Percentiles rank a stretch among this genome's conserved stretches.
Conservation (phyloP, 1,284 basidiomycete genomes). For the Chondrostereum purpureum region DNA sequence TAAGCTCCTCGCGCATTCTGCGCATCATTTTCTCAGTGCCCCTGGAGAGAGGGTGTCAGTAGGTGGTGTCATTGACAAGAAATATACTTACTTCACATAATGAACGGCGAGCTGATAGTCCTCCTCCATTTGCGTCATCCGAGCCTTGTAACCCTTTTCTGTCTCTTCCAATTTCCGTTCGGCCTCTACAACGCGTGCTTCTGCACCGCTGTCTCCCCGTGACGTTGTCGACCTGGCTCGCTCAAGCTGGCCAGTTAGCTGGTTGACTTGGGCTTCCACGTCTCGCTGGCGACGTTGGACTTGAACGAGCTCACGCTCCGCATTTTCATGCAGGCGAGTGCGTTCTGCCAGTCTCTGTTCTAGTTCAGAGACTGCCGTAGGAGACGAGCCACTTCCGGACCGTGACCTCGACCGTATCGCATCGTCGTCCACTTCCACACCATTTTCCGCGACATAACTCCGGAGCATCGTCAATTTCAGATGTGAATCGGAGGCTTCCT, state of each 20-base stretch:
- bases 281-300: conserved; percentile 63
- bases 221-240: conserved; percentile 46
- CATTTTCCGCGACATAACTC: conserved; percentile 85
- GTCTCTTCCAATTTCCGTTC: conserved; percentile 76
- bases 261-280: conserved; percentile 61
- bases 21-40: conserved; percentile 99
- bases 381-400: conserved; percentile 37
- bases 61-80: no score
- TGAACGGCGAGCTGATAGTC: conserved; percentile 93
- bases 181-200: conserved; percentile 56
- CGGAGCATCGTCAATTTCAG: conserved; percentile 79
- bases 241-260: conserved; percentile 63
- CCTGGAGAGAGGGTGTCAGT: conserved; percentile 50
- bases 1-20: conserved; percentile 91
- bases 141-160: conserved; percentile 69
- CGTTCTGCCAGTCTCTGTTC: conserved; percentile 72
- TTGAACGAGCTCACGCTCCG: conserved; percentile 65
- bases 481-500: conserved; percentile 67
- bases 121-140: conserved; percentile 83
- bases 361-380: conserved; percentile 57
- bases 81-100: conserved; percentile 80
- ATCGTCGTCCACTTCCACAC: conserved; percentile 70
- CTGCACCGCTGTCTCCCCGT: conserved; percentile 31
- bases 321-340: conserved; percentile 64
- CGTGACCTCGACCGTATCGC: conserved; percentile 43